A percentile compares a stretch with the other conserved stretches of the same genome.
Evolutionary conservation across 2,329 filamentous ascomycete species (phyloP).

Genomic region (Tolypocladium capitatum): DNA sequence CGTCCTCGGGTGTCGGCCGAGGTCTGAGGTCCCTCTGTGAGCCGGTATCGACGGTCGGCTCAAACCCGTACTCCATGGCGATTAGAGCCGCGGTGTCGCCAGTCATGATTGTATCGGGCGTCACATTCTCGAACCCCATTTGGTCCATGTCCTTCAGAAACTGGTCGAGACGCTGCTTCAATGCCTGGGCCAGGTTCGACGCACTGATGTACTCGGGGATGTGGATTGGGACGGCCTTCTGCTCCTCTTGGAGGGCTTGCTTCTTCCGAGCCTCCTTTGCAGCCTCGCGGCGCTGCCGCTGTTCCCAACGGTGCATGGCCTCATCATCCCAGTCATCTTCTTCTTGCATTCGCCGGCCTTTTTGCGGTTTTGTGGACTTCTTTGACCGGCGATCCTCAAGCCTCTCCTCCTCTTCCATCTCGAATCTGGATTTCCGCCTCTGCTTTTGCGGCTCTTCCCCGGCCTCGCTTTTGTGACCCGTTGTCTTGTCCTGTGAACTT

Average conservation of each 20-base stretch:
- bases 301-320: slow-evolving; percentile 20
- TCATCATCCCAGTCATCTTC: slow-evolving; percentile 28
- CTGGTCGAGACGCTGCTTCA: slow-evolving; percentile 55
- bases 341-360: slow-evolving; percentile 6
- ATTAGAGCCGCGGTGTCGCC: slow-evolving; percentile 83
- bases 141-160: slow-evolving; percentile 68
- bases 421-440: slow-evolving; percentile 18
- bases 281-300: slow-evolving; percentile 26
- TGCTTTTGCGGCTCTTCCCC: slow-evolving; percentile 6
- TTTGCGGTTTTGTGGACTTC: slow-evolving; percentile 13
- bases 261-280: slow-evolving; percentile 27
- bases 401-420: slow-evolving; percentile 11
- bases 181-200: slow-evolving; percentile 61
- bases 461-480: not conserved
- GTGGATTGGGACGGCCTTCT: slow-evolving; percentile 47
- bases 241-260: slow-evolving; percentile 24
- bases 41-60: slow-evolving; percentile 60
- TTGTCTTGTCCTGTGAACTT: not conserved
- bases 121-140: slow-evolving; percentile 80
- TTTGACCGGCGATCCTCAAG: slow-evolving; percentile 9
- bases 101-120: slow-evolving; percentile 73
- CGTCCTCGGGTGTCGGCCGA: slow-evolving; percentile 55
- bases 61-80: slow-evolving; percentile 83
- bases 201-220: slow-evolving; percentile 88
- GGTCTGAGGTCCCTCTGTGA: slow-evolving; percentile 58